Evolutionary conservation across 2,329 filamentous ascomycete genomes (phyloP).

Genomic region (Arthrobotrys sinensis): DNA sequence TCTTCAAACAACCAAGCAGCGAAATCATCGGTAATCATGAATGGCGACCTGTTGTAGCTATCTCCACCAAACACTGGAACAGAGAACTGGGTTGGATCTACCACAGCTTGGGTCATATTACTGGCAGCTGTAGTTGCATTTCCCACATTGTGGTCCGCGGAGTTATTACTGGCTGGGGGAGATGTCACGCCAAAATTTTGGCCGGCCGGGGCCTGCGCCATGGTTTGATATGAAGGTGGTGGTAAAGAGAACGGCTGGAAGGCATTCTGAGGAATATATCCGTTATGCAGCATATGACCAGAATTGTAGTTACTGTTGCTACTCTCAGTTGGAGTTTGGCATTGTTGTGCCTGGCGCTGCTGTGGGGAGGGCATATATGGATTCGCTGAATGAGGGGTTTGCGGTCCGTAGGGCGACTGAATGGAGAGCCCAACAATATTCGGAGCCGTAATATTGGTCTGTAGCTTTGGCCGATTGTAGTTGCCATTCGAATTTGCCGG

Average conservation of each 20-base stretch:
- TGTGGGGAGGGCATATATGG: conserved; percentile 61
- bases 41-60: conserved; percentile 86
- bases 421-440: conserved; percentile 63
- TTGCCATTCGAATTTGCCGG: conserved; percentile 35
- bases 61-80: conserved; percentile 91
- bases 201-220: conserved; percentile 62
- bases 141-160: conserved; percentile 63
- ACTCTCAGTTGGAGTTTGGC: conserved; percentile 54
- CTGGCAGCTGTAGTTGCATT: conserved; percentile 67
- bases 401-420: conserved; percentile 63
- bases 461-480: conserved; percentile 61
- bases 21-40: conserved; percentile 89
- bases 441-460: conserved; percentile 63
- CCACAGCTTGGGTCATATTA: conserved; percentile 68
- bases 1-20: conserved; percentile 81
- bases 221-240: conserved; percentile 64
- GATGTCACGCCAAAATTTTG: conserved; percentile 67
- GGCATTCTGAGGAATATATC: conserved; percentile 66
- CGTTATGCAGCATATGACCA: conserved; percentile 64
- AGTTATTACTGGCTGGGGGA: conserved; percentile 66
- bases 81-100: conserved; percentile 70
- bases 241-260: conserved; percentile 64
- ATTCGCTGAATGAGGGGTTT: conserved; percentile 62
- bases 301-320: conserved; percentile 56
- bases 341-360: conserved; percentile 51